A percentile compares a stretch with the other conserved stretches of the same genome.
Conservation (phyloP, 2,329 filamentous ascomycete species). For the Monosporascus sp. region DNA sequence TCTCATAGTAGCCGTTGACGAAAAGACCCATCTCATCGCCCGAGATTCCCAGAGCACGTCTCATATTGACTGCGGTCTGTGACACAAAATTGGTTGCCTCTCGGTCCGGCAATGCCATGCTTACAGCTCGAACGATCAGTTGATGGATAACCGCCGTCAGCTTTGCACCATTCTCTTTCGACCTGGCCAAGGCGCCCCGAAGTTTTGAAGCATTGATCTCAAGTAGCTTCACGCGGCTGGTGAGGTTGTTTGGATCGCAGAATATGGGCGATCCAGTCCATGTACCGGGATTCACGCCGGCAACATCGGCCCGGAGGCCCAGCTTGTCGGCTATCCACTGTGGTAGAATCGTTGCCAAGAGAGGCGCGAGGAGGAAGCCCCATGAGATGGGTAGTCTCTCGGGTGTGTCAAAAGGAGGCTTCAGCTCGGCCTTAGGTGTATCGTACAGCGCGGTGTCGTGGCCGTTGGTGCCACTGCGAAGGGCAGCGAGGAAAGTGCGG, state of each 20-base stretch:
- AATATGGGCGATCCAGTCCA: conserved; percentile 27
- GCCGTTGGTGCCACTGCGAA: conserved; percentile 1
- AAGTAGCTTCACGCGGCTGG: conserved; percentile 27
- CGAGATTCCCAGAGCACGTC: conserved; percentile 26
- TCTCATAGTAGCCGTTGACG: conserved; percentile 23
- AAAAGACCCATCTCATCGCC: conserved; percentile 32
- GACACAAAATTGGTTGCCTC: conserved; percentile 30
- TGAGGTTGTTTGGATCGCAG: conserved; percentile 19
- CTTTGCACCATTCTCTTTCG: conserved; percentile 30
- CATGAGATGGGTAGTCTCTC: conserved; percentile 37
- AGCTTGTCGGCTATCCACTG: too few species aligned
- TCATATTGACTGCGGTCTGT: conserved; percentile 36
- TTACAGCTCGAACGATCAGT: conserved; percentile 33
- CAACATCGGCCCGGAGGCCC: too few species aligned
- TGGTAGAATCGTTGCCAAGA: conserved; percentile 8
- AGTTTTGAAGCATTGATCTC: conserved; percentile 25
- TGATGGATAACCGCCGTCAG: conserved; percentile 37
- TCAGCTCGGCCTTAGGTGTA: conserved; percentile 17
- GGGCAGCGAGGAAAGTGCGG: conserved; percentile 28
- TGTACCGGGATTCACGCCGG: conserved; percentile 17
- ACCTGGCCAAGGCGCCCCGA: conserved; percentile 19
- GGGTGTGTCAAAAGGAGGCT: conserved; percentile 32
- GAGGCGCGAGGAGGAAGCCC: conserved; percentile 35
- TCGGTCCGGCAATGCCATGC: conserved; percentile 19
- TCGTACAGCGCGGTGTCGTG: neutral